Evolutionary conservation across 192 early-diverging fungal species (phyloP).

Genomic region (Rhizoclosmatium globosum): DNA sequence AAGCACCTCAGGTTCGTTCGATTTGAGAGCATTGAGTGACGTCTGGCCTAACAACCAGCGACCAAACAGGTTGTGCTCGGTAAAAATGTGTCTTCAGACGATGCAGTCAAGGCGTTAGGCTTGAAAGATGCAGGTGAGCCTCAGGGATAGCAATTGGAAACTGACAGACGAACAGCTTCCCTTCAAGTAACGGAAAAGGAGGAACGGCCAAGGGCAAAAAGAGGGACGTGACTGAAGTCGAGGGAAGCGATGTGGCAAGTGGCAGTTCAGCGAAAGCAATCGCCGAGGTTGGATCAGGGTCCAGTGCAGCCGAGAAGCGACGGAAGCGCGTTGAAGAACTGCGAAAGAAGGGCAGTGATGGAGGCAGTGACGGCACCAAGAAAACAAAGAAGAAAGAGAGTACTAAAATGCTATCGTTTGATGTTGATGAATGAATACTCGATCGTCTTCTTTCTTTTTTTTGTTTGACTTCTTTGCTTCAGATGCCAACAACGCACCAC

Average conservation of each 20-base stretch:
- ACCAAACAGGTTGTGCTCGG: constrained; percentile 26
- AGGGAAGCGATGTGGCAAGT: neutral
- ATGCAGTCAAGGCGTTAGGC: constrained; percentile 23
- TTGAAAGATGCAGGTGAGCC: constrained; percentile 22
- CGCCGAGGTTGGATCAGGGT: neutral
- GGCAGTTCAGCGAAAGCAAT: neutral
- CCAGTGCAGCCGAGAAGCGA: neutral
- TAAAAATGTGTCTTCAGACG: constrained; percentile 14
- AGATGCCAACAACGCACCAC: too few relatives aligned
- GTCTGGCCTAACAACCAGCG: neutral
- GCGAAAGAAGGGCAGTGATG: neutral
- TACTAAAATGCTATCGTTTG: constrained; percentile 22
- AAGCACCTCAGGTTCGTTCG: constrained; percentile 21
- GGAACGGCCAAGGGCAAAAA: constrained; percentile 11
- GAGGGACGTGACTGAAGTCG: neutral
- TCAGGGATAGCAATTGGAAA: neutral
- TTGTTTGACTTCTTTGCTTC: neutral
- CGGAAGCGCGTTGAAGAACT: constrained; percentile 15
- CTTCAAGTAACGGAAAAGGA: constrained; percentile 11
- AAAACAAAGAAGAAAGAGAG: neutral
- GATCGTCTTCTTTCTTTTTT: neutral
- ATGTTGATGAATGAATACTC: neutral
- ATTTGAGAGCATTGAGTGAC: neutral
- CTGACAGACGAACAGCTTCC: neutral
- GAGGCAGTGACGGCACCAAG: neutral